These are phyloP conservation scores for Passiflora organensis DNA, from an alignment of 345 rosid species.

Conservation along the genomic window DNA sequence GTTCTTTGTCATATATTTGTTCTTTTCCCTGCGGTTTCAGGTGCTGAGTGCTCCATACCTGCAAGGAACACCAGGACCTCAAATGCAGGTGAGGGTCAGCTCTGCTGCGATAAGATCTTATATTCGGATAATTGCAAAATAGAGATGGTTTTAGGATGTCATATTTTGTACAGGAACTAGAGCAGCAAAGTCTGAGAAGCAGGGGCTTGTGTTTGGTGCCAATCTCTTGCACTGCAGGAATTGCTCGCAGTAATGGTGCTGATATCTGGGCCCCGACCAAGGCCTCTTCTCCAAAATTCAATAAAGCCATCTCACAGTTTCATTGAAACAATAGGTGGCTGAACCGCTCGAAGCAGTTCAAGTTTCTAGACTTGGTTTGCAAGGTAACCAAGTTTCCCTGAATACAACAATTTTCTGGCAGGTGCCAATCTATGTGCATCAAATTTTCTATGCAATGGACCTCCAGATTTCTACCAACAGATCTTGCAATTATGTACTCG, in stretches of 20 bases:
- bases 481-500: too few relatives aligned
- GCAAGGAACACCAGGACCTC: conserved; percentile 42
- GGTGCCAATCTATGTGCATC: too few relatives aligned
- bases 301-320: conserved; percentile 20
- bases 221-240: conserved; percentile 57
- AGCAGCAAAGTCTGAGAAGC: conserved; percentile 53
- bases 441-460: too few relatives aligned
- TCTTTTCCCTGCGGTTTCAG: conserved; percentile 38
- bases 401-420: too few relatives aligned
- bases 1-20: conserved; percentile 6
- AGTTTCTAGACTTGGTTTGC: too few relatives aligned
- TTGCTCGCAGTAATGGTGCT: conserved; percentile 87
- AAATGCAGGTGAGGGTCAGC: conserved; percentile 45
- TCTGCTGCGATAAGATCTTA: not conserved
- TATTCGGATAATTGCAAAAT: not conserved
- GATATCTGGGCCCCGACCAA: conserved; percentile 97
- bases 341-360: too few relatives aligned
- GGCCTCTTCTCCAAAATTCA: conserved; percentile 55
- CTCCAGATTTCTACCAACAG: too few relatives aligned
- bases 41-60: conserved; percentile 96
- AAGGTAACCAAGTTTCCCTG: too few relatives aligned
- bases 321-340: not conserved
- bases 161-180: conserved; percentile 40
- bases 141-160: too few relatives aligned
- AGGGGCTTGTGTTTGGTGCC: conserved; percentile 90